Evolutionary conservation across 306 rosid genomes (phyloP).

Genomic region (Arachis hypogaea): DNA sequence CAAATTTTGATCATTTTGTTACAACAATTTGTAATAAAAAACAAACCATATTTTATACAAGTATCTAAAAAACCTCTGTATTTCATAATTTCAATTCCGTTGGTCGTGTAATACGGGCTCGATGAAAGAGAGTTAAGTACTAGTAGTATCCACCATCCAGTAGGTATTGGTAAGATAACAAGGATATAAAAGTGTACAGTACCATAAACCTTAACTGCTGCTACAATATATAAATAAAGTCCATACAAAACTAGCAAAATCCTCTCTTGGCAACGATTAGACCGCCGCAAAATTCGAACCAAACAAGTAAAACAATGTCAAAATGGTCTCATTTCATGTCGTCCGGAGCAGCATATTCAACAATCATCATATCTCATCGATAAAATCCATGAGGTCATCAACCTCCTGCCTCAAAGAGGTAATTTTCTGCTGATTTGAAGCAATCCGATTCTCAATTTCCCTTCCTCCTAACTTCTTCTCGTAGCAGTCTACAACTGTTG

Average conservation of each 20-base stretch:
- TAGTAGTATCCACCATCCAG: no score
- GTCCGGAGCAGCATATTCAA: slow-evolving; percentile 32
- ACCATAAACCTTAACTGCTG: slow-evolving; percentile 27
- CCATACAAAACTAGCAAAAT: slow-evolving; percentile 12
- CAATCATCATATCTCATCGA: slow-evolving; percentile 64
- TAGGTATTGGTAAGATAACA: neutral
- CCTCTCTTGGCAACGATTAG: slow-evolving; percentile 23
- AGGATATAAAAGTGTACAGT: neutral
- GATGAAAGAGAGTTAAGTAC: no score
- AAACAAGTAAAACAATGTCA: slow-evolving; percentile 39
- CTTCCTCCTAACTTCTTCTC: slow-evolving; percentile 89
- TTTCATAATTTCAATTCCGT: no score
- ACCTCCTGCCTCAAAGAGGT: slow-evolving; percentile 76
- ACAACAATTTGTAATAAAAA: no score
- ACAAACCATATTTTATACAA: no score
- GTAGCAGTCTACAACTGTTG: slow-evolving; percentile 80
- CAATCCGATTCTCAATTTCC: slow-evolving; percentile 88
- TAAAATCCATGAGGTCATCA: slow-evolving; percentile 78
- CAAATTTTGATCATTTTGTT: no score
- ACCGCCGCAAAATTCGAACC: slow-evolving; percentile 34
- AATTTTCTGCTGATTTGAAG: slow-evolving; percentile 77
- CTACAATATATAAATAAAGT: slow-evolving; percentile 25
- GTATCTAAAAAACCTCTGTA: no score
- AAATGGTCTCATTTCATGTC: slow-evolving; percentile 32
- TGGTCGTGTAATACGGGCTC: no score